Conservation (phyloP, 345 rosid species). For the Geranium brycei region DNA sequence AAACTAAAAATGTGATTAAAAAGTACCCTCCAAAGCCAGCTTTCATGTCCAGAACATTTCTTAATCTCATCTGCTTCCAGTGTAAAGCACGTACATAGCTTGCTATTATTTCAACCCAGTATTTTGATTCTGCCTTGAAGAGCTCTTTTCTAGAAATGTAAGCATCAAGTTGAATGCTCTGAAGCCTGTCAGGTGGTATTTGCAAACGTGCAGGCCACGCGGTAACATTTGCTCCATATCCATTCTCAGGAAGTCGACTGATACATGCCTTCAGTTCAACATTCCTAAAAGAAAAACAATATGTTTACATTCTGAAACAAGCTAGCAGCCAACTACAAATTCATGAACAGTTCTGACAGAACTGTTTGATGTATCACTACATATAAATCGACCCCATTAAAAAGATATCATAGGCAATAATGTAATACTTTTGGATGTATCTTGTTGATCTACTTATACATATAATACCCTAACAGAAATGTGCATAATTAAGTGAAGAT, state of each 20-base stretch:
- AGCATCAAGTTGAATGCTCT: constrained; percentile 73
- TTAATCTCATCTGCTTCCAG: constrained; percentile 71
- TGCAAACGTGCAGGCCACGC: constrained; percentile 79
- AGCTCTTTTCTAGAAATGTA: constrained; percentile 81
- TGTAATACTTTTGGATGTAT: no score
- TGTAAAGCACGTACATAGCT: constrained; percentile 63
- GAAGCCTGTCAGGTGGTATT: constrained; percentile 81
- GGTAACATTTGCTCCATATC: constrained; percentile 62
- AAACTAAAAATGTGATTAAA: constrained; percentile 8
- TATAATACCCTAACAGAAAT: no score
- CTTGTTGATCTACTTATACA: no score
- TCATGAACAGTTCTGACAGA: not conserved
- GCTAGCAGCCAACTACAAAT: not conserved
- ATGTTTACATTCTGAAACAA: not conserved
- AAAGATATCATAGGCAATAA: no score
- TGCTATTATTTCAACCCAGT: constrained; percentile 72
- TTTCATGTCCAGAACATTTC: constrained; percentile 98
- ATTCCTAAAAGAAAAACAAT: constrained; percentile 35
- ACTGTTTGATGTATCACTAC: not conserved
- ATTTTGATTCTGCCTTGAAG: constrained; percentile 75
- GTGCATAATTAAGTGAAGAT: no score
- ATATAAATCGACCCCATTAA: no score
- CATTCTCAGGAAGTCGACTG: constrained; percentile 64
- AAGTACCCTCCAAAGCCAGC: constrained; percentile 92
- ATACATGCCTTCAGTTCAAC: constrained; percentile 80